phyloP scores from a whole-genome alignment of 1,139 yeast species.

The Maudiozyma humilis region DNA sequence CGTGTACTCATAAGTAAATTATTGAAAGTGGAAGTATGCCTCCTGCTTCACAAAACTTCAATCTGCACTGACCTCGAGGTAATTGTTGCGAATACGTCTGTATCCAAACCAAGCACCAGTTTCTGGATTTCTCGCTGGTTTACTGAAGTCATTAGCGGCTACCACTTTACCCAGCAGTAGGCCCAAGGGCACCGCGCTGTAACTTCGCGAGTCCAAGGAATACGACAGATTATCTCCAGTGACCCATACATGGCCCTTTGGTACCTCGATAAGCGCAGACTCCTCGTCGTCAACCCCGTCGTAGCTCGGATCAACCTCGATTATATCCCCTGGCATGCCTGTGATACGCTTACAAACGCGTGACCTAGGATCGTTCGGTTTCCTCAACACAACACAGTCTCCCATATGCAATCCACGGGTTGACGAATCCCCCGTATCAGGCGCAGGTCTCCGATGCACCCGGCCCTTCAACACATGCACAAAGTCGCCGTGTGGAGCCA shows the following conservation, averaged over 20 bases:
- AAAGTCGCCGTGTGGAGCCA: constrained; percentile 65
- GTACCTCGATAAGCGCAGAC: constrained; percentile 57
- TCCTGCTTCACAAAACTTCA: no score
- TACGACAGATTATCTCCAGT: constrained; percentile 89
- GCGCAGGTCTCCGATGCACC: constrained; percentile 28
- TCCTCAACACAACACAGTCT: constrained; percentile 77
- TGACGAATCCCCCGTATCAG: background rate
- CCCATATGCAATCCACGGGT: constrained; percentile 51
- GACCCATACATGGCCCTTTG: constrained; percentile 93
- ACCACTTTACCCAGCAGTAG: constrained; percentile 79
- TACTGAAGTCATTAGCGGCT: constrained; percentile 45
- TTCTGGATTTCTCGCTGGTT: constrained; percentile 28
- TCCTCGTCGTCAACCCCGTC: constrained; percentile 31
- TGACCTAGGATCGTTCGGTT: constrained; percentile 83
- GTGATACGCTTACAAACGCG: constrained; percentile 87
- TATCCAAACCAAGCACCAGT: constrained; percentile 34
- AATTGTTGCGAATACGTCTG: constrained; percentile 45
- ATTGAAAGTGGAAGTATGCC: no score
- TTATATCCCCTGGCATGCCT: constrained; percentile 91
- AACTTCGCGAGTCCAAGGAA: constrained; percentile 84
- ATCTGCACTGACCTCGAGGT: constrained; percentile 12
- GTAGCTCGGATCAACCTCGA: constrained; percentile 71
- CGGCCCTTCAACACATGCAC: constrained; percentile 65
- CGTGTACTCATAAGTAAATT: no score
- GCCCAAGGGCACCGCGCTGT: constrained; percentile 82